Percentiles rank a stretch among this genome's conserved stretches.
Conservation (phyloP, 345 rosid genomes). For the Eucalyptus virginea region DNA sequence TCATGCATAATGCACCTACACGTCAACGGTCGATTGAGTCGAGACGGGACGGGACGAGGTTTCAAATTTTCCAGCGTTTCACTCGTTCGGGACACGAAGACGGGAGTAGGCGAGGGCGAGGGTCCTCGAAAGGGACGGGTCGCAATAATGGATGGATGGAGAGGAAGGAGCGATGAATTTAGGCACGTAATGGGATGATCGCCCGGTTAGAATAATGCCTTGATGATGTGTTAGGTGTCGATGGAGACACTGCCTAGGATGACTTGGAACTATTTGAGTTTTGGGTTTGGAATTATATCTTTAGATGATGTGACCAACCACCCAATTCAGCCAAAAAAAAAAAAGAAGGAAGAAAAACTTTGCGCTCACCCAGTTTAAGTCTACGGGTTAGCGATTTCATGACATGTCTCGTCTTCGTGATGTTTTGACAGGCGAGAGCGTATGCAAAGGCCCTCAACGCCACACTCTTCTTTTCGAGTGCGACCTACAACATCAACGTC, state of each 20-base stretch:
- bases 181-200: neutral
- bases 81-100: neutral
- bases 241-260: neutral
- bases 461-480: conserved; percentile 86
- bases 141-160: neutral
- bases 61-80: neutral
- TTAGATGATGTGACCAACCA: neutral
- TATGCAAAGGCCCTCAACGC: conserved; percentile 82
- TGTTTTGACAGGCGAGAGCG: conserved; percentile 60
- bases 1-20: neutral
- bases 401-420: neutral
- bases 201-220: neutral
- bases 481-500: conserved; percentile 85
- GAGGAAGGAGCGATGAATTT: neutral
- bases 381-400: neutral
- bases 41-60: neutral
- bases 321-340: neutral
- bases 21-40: neutral
- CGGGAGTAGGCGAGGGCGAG: neutral
- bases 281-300: neutral
- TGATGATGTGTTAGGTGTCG: neutral
- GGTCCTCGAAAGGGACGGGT: neutral
- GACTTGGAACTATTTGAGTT: neutral
- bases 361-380: neutral
- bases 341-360: no score